phyloP scores from a whole-genome alignment of 768 basidiomycete genomes.

The Lentinula raphanica region DNA sequence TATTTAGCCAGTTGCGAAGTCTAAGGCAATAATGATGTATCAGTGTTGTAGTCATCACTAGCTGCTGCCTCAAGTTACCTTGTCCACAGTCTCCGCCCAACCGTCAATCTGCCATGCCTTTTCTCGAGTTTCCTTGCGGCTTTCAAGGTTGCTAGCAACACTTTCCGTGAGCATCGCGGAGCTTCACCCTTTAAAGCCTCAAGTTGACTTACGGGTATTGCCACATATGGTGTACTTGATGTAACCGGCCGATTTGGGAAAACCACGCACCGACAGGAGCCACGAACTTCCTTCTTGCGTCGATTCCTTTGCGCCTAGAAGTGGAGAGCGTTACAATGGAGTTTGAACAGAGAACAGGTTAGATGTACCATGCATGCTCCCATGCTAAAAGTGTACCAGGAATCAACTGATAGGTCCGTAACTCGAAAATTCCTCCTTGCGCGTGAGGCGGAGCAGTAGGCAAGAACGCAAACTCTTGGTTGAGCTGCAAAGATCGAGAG shows the following conservation, averaged over 20 bases:
- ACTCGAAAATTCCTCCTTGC: conserved; percentile 90
- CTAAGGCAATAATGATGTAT: conserved; percentile 32
- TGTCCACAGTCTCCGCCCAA: conserved; percentile 92
- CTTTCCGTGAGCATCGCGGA: conserved; percentile 7
- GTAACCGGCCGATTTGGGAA: conserved; percentile 77
- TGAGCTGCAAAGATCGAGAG: conserved; percentile 71
- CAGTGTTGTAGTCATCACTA: no score
- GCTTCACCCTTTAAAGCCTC: not conserved
- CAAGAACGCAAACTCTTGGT: conserved; percentile 94
- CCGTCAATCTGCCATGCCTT: conserved; percentile 92
- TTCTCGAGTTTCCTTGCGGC: conserved; percentile 79
- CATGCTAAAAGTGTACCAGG: conserved; percentile 92
- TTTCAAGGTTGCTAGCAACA: conserved; percentile 59
- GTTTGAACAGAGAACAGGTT: not conserved
- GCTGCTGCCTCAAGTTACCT: conserved; percentile 61
- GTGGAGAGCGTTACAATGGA: conserved; percentile 4
- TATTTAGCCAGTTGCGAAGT: conserved; percentile 80
- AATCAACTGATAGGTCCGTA: conserved; percentile 82
- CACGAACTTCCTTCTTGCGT: conserved; percentile 85
- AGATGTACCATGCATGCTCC: conserved; percentile 81
- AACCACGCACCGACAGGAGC: conserved; percentile 91
- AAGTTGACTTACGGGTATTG: conserved; percentile 79
- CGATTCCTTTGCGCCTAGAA: conserved; percentile 84
- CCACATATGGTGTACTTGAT: conserved; percentile 96
- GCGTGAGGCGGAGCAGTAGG: conserved; percentile 84